Percentiles rank a stretch among this genome's conserved stretches.
phyloP scores from a whole-genome alignment of 331 rosid species.

The Quercus tomentella region DNA sequence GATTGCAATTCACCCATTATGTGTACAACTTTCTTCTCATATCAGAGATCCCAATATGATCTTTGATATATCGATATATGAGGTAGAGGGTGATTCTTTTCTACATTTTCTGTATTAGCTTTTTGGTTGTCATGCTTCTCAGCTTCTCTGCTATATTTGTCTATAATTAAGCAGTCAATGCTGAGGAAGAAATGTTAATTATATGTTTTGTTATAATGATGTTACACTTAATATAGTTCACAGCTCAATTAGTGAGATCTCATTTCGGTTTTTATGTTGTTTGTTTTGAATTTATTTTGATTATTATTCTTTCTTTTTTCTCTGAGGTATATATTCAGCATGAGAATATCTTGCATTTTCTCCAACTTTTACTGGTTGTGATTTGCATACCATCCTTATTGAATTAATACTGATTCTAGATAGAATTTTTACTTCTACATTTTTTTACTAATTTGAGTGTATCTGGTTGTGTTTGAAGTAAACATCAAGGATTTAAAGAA shows the following conservation, averaged over 20 bases:
- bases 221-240: not conserved
- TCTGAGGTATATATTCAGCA: no score
- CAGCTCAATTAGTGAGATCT: not conserved
- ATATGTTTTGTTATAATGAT: not conserved
- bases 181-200: not conserved
- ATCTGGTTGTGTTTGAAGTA: not conserved
- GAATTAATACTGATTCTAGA: no score
- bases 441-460: not conserved
- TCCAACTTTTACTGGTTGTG: no score
- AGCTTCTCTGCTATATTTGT: not conserved
- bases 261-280: not conserved
- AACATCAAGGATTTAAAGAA: not conserved
- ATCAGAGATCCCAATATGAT: no score
- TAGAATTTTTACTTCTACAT: not conserved
- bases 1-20: no score
- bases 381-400: no score
- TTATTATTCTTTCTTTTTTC: not conserved
- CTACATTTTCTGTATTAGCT: no score
- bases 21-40: no score
- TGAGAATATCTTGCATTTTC: no score
- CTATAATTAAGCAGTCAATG: not conserved
- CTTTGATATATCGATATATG: no score
- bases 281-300: not conserved
- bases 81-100: no score
- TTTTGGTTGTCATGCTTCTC: no score